Conservation (phyloP, 2,329 filamentous ascomycete genomes). For the Penicillium thymicola region DNA sequence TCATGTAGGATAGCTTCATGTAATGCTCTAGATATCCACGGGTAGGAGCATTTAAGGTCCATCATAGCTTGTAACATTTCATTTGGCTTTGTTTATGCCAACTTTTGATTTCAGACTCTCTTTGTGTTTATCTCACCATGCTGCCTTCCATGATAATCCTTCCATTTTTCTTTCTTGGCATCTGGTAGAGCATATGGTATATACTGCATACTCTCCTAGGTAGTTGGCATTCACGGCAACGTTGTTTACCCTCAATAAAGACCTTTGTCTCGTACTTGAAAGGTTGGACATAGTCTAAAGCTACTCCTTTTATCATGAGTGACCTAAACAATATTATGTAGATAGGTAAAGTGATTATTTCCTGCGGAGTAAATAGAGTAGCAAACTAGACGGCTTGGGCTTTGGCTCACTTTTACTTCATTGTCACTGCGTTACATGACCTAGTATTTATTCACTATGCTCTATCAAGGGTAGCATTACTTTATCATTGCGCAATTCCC, state of each 20-base stretch:
- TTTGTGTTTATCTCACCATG: neutral
- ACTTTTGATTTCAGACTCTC: neutral
- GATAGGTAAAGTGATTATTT: neutral
- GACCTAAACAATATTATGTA: neutral
- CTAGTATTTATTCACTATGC: neutral
- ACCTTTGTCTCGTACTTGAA: no score
- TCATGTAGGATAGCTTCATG: neutral
- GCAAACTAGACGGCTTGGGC: neutral
- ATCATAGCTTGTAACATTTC: neutral
- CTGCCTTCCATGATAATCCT: neutral
- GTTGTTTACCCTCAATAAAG: neutral
- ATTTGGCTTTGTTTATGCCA: neutral
- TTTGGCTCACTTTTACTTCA: neutral
- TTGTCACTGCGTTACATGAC: neutral
- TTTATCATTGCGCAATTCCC: neutral
- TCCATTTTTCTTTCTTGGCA: neutral
- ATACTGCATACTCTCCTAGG: no score
- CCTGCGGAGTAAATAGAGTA: neutral
- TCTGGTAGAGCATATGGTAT: neutral
- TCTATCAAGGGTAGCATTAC: neutral
- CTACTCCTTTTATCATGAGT: neutral
- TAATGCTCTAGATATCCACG: neutral
- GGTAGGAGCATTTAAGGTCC: neutral
- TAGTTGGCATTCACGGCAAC: neutral
- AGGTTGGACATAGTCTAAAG: neutral